A percentile compares a stretch with the other conserved stretches of the same genome.
These are phyloP conservation scores for Aspergillus texensis DNA, from an alignment of 2,329 filamentous ascomycete genomes.

Conservation along the genomic window DNA sequence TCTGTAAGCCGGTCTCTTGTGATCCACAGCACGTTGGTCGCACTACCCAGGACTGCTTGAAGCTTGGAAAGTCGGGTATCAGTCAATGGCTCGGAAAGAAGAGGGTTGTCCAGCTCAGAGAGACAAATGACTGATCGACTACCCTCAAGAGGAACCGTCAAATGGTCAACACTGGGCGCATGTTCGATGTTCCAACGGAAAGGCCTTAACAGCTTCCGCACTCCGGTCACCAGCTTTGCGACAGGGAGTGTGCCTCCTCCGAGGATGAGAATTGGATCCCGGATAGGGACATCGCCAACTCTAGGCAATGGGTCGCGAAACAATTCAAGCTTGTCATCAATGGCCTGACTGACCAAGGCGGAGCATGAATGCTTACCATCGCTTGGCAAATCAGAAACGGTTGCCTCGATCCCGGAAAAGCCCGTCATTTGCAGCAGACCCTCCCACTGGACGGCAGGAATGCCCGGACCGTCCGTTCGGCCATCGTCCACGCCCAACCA, in stretches of 20 bases:
- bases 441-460: constrained; percentile 24
- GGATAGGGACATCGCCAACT: background rate
- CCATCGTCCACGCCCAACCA: constrained; percentile 30
- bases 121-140: no score
- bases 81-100: no score
- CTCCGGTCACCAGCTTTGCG: background rate
- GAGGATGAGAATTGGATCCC: background rate
- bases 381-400: background rate
- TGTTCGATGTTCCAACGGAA: no score
- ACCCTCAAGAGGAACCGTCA: no score
- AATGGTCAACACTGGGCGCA: no score
- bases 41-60: no score
- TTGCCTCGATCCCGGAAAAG: constrained; percentile 33
- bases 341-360: background rate
- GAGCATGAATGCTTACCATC: background rate
- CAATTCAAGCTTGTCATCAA: background rate
- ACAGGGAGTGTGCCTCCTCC: background rate
- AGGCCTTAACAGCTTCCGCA: background rate
- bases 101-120: no score
- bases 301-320: background rate
- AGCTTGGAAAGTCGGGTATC: no score
- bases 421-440: constrained; percentile 24
- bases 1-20: no score
- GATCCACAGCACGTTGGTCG: no score
- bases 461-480: constrained; percentile 14